Percentiles rank a stretch among this genome's conserved stretches.
These are phyloP conservation scores for Cladosporium phlei DNA, from an alignment of 2,329 filamentous ascomycete species.

Conservation along the genomic window DNA sequence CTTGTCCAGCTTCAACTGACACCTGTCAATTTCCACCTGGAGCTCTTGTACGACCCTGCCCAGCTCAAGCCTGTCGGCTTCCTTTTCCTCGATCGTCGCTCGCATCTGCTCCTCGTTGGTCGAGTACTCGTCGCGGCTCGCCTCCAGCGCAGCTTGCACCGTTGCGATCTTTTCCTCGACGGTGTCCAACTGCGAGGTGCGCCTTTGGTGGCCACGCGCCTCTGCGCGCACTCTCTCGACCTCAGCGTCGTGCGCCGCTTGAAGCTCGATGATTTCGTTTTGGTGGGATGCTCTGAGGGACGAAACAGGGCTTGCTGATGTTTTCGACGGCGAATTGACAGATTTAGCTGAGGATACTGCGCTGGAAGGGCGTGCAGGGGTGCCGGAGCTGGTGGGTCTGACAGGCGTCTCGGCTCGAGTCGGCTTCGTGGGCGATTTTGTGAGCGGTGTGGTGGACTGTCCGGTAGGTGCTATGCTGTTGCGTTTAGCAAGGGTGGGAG, in stretches of 20 bases:
- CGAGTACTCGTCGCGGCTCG: slow-evolving; percentile 18
- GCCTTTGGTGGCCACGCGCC: slow-evolving; percentile 22
- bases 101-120: slow-evolving; percentile 29
- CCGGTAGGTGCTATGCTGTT: not conserved
- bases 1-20: slow-evolving; percentile 30
- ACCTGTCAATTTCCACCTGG: slow-evolving; percentile 32
- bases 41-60: slow-evolving; percentile 30
- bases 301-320: not conserved
- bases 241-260: slow-evolving; percentile 21
- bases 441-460: not conserved
- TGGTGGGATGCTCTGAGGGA: slow-evolving; percentile 19
- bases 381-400: slow-evolving; percentile 1
- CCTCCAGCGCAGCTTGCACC: slow-evolving; percentile 20
- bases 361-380: not conserved
- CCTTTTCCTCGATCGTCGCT: slow-evolving; percentile 27
- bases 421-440: not conserved
- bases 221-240: slow-evolving; percentile 23
- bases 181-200: slow-evolving; percentile 28
- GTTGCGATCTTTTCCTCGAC: slow-evolving; percentile 28
- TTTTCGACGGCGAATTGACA: not conserved
- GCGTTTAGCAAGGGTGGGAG: not conserved
- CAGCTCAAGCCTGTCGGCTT: slow-evolving; percentile 28
- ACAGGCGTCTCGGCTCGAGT: not conserved
- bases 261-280: slow-evolving; percentile 17
- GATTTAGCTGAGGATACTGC: not conserved